These are phyloP conservation scores for Podospora appendiculata DNA, from an alignment of 495 filamentous ascomycete species.

Conservation along the genomic window DNA sequence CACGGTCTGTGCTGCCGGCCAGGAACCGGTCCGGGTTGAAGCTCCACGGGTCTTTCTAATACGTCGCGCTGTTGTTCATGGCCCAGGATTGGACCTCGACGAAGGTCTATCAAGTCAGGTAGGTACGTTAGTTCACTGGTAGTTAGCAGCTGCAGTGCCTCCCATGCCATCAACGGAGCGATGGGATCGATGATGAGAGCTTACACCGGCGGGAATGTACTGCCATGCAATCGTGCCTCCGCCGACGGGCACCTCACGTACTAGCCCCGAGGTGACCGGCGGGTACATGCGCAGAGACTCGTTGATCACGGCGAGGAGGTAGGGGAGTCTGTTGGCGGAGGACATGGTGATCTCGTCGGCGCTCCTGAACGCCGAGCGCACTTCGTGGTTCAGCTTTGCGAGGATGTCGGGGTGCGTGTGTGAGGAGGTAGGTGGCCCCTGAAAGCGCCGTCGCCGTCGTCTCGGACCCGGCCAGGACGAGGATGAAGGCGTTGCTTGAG, in stretches of 20 bases:
- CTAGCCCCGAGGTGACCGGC: conserved; percentile 34
- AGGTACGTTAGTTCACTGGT: not conserved
- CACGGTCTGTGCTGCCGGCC: conserved; percentile 9
- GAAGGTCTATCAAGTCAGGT: not conserved
- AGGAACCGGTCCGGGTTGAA: conserved; percentile 34
- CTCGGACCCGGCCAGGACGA: conserved; percentile 31
- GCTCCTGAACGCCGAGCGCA: conserved; percentile 37
- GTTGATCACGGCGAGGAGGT: conserved; percentile 47
- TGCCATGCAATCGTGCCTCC: conserved; percentile 39
- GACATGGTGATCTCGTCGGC: conserved; percentile 40
- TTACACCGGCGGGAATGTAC: conserved; percentile 30
- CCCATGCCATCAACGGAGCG: not conserved
- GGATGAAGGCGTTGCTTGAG: conserved; percentile 5
- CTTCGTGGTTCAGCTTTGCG: conserved; percentile 34
- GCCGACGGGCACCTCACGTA: conserved; percentile 31
- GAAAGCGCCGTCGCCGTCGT: conserved; percentile 48
- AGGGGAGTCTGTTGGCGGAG: conserved; percentile 34
- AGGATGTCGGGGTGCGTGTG: conserved; percentile 33
- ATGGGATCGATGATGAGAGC: not conserved
- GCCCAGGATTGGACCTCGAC: conserved; percentile 30
- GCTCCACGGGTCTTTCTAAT: conserved; percentile 27
- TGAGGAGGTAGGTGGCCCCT: conserved; percentile 40
- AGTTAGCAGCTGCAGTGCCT: not conserved
- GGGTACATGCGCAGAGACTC: conserved; percentile 51
- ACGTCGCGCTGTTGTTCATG: conserved; percentile 25